Base-by-base conservation (phyloP, 2,329 filamentous ascomycete species). In the Geosmithia putterillii region DNA sequence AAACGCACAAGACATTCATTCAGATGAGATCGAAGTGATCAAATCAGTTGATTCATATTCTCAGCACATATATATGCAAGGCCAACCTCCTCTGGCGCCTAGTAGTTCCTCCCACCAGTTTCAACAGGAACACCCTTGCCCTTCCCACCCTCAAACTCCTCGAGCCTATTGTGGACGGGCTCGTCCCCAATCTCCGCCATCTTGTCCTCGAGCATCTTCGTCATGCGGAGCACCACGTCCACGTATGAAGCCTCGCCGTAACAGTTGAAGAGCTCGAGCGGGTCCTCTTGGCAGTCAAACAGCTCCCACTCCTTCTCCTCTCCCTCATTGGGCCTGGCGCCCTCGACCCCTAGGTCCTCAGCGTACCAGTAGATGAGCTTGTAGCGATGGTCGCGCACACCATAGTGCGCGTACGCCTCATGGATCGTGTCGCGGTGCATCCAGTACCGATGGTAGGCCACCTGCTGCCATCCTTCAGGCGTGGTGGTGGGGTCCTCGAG, bases 321-420 rank as follows among this genome's bases (percentile, higher is more conserved):
- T 41, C 61, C 55, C 0, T 51, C 62, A 0, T 63, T 65, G 0
- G 60, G 58, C 2, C 63, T 51, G 1, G 71, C 62, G 0, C 70
- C 71, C 17, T 61, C 58, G 1, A 73, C 43, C 0, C 62, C 68
- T 14, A 73, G 58, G 9, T 58, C 60, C 48, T 74, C 66, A 41
- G 70, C 70, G 47, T 74, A 76, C 71, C 70, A 75, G 52, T 73
- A 74, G 17, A 74, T 75, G 2, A 75, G 49, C 60, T 75, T 75
- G 49, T 73, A 74, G 3, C 68, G 52, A 48, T 69, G 66, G 46
- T 74, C 59, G 0, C 71, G 59, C 7, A 73, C 58, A 1, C 71
- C 71, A 43, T 74, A 74, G 51, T 75, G 71, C 0, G 71, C 70
- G 46, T 66, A 65, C 0, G 66, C 67, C 7, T 71, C 50, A 46